phyloP scores from a whole-genome alignment of 371 early-diverging fungal genomes.

The Apophysomyces ossiformis region DNA sequence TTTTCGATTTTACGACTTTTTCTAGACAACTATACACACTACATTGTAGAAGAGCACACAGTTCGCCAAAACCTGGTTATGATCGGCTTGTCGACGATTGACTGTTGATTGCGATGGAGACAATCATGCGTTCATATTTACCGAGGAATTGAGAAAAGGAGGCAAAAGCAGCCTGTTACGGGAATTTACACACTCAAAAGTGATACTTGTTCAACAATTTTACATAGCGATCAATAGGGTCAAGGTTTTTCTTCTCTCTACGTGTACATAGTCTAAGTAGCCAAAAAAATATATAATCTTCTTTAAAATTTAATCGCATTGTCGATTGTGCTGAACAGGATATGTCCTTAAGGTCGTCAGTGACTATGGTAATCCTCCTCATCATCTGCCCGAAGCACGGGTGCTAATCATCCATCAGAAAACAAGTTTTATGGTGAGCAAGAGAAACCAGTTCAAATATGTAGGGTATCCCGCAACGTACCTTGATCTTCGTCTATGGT shows the following conservation, averaged over 20 bases:
- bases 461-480: background rate
- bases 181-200: too few species aligned
- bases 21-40: constrained; percentile 58
- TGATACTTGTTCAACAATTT: too few species aligned
- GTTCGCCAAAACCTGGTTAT: constrained; percentile 5
- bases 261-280: too few species aligned
- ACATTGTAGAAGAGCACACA: constrained; percentile 54
- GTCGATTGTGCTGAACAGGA: background rate
- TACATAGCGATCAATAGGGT: too few species aligned
- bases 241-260: too few species aligned
- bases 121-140: too few species aligned
- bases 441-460: too few species aligned
- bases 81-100: background rate
- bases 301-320: background rate
- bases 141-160: background rate
- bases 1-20: constrained; percentile 36
- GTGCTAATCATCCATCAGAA: background rate
- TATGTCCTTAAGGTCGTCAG: background rate
- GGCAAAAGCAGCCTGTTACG: background rate
- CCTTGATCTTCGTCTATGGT: constrained; percentile 8
- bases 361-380: background rate
- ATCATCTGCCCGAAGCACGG: constrained; percentile 1
- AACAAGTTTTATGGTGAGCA: too few species aligned
- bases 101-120: background rate
- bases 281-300: background rate